phyloP scores from a whole-genome alignment of 208 protist genomes.

The Trypanosoma scelopori region DNA sequence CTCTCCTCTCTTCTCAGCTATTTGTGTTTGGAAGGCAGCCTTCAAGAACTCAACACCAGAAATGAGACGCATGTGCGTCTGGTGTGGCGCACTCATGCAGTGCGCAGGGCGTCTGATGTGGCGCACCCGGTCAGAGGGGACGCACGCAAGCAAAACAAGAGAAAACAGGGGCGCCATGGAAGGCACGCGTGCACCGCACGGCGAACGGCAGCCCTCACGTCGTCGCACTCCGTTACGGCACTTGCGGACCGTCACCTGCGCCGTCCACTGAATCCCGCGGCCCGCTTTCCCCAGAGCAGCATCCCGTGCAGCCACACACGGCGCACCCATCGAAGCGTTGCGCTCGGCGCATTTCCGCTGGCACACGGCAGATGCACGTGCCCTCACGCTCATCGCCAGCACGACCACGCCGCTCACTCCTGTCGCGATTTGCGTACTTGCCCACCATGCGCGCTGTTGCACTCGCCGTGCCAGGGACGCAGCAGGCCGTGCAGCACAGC shows the following conservation, averaged over 20 bases:
- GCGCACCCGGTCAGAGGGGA: no score
- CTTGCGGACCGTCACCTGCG: no score
- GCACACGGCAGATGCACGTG: constrained; percentile 83
- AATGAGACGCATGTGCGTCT: no score
- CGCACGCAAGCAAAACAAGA: no score
- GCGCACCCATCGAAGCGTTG: constrained; percentile 62
- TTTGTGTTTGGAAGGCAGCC: no score
- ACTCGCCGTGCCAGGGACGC: constrained; percentile 63
- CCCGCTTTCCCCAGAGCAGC: constrained; percentile 54
- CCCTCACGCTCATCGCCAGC: constrained; percentile 19
- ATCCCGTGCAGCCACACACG: constrained; percentile 79
- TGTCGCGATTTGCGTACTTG: constrained; percentile 61
- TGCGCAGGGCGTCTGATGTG: no score
- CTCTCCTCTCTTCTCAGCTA: no score
- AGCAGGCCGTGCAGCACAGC: constrained; percentile 83
- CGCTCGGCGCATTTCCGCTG: constrained; percentile 51
- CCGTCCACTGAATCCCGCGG: constrained; percentile 2
- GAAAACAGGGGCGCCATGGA: no score
- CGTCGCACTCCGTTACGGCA: background rate
- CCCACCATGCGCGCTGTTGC: constrained; percentile 45
- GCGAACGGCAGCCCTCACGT: no score
- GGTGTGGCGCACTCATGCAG: no score
- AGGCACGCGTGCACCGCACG: no score
- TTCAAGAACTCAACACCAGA: no score
- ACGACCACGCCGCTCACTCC: constrained; percentile 27